phyloP scores from a whole-genome alignment of 2,329 filamentous ascomycete genomes.

The Shiraia sp. region DNA sequence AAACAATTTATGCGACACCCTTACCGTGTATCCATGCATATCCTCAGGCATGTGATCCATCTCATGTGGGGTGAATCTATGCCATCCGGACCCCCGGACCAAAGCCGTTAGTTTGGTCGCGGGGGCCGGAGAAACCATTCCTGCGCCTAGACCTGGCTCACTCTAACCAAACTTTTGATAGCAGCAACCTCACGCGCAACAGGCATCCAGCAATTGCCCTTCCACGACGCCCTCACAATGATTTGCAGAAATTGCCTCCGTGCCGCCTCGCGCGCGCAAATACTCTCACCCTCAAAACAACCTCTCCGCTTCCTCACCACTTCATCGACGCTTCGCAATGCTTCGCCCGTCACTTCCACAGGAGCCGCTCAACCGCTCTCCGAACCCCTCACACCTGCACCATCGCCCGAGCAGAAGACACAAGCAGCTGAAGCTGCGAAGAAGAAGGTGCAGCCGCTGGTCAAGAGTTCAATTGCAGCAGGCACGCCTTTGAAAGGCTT shows the following conservation, averaged over 20 bases:
- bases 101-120: not conserved
- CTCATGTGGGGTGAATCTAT: not conserved
- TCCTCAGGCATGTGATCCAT: conserved; percentile 1
- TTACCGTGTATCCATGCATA: conserved; percentile 6
- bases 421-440: conserved; percentile 27
- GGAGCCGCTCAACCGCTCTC: conserved; percentile 53
- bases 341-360: conserved; percentile 42
- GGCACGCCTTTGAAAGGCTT: conserved; percentile 74
- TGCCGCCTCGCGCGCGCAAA: conserved; percentile 30
- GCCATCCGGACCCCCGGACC: not conserved
- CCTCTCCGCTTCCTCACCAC: conserved; percentile 33
- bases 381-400: conserved; percentile 40
- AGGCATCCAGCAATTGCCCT: conserved; percentile 7
- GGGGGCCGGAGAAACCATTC: conserved; percentile 9
- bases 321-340: conserved; percentile 21
- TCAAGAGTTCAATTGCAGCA: conserved; percentile 59
- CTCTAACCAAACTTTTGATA: conserved; percentile 20
- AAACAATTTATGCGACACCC: conserved; percentile 2
- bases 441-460: conserved; percentile 35
- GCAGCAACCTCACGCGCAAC: not conserved
- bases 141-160: not conserved
- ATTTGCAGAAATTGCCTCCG: conserved; percentile 47
- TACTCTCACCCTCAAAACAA: conserved; percentile 9
- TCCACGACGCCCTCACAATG: conserved; percentile 32
- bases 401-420: conserved; percentile 26